A percentile compares a stretch with the other conserved stretches of the same genome.
Conservation (phyloP, 371 early-diverging fungal genomes). For the Batrachochytrium dendrobatidis region DNA sequence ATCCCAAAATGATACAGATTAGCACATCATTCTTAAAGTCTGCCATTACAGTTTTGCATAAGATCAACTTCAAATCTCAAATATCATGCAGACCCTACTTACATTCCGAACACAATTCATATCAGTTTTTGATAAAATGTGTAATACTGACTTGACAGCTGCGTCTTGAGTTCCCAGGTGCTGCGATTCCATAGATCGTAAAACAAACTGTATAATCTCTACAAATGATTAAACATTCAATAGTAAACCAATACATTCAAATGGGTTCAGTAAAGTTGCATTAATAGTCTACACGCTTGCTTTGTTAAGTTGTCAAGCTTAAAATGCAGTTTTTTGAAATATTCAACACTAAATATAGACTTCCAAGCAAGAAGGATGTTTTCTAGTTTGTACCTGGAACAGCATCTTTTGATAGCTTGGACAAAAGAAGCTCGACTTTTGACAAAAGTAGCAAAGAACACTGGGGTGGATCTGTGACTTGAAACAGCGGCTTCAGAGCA, state of each 20-base stretch:
- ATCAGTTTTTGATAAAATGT: not conserved
- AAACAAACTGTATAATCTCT: conserved; percentile 2
- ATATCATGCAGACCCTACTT: too few relatives aligned
- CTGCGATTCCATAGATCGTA: not conserved
- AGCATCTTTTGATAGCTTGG: not conserved
- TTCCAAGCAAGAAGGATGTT: too few relatives aligned
- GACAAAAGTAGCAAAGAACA: not conserved
- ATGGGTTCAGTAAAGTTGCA: not conserved
- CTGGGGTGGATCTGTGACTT: conserved; percentile 2
- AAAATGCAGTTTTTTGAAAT: not conserved
- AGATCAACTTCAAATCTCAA: too few relatives aligned
- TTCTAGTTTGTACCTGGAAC: not conserved
- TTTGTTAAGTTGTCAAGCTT: not conserved
- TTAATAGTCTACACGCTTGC: too few relatives aligned
- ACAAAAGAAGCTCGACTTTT: not conserved
- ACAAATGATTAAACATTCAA: not conserved
- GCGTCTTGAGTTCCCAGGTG: not conserved
- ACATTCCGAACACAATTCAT: not conserved
- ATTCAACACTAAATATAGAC: not conserved
- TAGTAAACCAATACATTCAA: not conserved
- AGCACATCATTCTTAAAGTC: too few relatives aligned
- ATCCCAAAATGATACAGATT: too few relatives aligned
- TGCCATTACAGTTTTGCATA: too few relatives aligned
- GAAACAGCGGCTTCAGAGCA: not conserved
- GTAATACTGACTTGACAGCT: not conserved